Evolutionary conservation across 2,329 filamentous ascomycete species (phyloP), one percentile per base, ranked within the genome.

Genomic region (Sporothrix luriei): DNA sequence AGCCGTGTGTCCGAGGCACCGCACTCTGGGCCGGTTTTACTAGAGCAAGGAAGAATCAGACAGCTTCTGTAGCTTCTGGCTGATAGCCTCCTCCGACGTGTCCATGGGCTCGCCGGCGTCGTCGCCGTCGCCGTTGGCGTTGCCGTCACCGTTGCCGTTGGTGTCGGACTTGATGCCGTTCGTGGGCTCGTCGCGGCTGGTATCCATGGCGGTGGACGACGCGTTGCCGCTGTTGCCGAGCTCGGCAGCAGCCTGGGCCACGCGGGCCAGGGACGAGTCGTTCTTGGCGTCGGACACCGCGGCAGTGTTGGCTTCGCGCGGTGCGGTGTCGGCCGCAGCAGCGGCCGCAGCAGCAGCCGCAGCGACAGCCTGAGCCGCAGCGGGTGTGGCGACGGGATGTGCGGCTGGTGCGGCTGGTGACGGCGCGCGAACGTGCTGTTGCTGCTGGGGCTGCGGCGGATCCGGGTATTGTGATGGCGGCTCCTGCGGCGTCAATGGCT

Each of bases 171-270:
- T 33, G 52, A 16, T 21, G 24, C 61, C 46, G 61, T 49, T 64
- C 19, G 61, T 38, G 3, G 29, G 48, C 4, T 49, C 54, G 7
- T 43, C 46, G 7, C n/a, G 24, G 40, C 16, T 21, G 46, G 5
- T 64, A 16, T 57, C 61, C 4, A 52, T 29, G 11, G 43, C 52
- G 5, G 43, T 21, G 13, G 24, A 24, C 6, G 59, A 21, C 9
- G 57, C 57, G 52, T 16, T 54, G 40, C 73, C 73, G 14, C 10
- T 43, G 16, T 52, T 62, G 24, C 70, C 71, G 4, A 76, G 73
- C 64, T 73, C 70, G 26, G 82, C 73, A 74, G 80, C 75, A 0
- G 84, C 84, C 73, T 85, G 83, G 13, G 84, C 84, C 14, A 85
- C 83, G 3, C 82, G 82, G 55, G 84, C 84, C 6, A 86, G 78